Base-by-base conservation (phyloP, 805 yeast species). In the Candida oleophila region DNA sequence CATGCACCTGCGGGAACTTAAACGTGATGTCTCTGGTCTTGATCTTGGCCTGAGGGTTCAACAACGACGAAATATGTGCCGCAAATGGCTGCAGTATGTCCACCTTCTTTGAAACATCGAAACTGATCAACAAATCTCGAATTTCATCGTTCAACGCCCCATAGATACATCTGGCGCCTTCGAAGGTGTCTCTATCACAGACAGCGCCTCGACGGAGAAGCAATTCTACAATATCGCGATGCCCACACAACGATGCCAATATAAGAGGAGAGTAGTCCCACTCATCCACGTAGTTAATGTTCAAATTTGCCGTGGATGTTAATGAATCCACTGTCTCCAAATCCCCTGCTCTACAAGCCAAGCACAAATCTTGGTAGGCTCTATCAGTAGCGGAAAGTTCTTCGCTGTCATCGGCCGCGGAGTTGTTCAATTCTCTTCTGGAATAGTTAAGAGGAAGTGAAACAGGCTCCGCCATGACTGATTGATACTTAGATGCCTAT, bases 111-210 rank as follows among this genome's bases (percentile, higher is more conserved):
- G 87, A 78, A 38, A 86, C 77, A 58, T 85, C 90, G 57, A 73
- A 82, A 36, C 78, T 71, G 16, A 83, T 57, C 43, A 87, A 63
- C 18, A 85, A 60, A 36, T 77, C 74, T 40, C 90, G 64, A 22
- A 87, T 87, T 3, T 69, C 61, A 57, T 85, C 89, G 15, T 77
- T 87, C 46, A 87, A 64, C 0, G 95, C 94, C 2, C 91, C 94
- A 56, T 87, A 86, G 2, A 87, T 73, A 53, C 92, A 86, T 38
- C 74, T 72, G 11, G 85, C 88, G 2, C 95, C 94, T 60, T 86
- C 87, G 56, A 82, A 82, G n/a, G 90, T 83, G 58, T 87, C 92
- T 56, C 89, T 73, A 61, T 85, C 91, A 61, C 92, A 86, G 5
- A 81, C 73, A 0, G 94, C 89, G 5, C 96, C 96, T 37, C 71